phyloP scores from a whole-genome alignment of 805 yeast genomes.

The Yamadazyma laniorum region DNA sequence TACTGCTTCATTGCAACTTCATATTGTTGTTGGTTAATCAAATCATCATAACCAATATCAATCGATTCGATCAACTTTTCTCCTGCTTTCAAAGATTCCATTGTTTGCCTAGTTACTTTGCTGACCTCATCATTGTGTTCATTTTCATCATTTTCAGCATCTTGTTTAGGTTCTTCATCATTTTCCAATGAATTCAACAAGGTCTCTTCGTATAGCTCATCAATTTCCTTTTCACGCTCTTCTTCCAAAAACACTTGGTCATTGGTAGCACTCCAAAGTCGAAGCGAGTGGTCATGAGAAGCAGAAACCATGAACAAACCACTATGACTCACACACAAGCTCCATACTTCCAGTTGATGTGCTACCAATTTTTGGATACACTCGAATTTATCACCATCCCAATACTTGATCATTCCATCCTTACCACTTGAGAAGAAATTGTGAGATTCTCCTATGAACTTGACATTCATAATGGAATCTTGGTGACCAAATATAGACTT shows the following conservation, averaged over 20 bases:
- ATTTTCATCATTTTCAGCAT: conserved; percentile 34
- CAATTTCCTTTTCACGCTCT: conserved; percentile 94
- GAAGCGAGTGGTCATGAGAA: conserved; percentile 89
- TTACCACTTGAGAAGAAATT: conserved; percentile 88
- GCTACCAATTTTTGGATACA: conserved; percentile 80
- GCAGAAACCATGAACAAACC: conserved; percentile 76
- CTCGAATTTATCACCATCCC: conserved; percentile 98
- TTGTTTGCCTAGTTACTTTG: conserved; percentile 75
- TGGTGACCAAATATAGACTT: conserved; percentile 95
- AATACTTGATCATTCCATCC: conserved; percentile 85
- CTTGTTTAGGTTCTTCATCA: conserved; percentile 40
- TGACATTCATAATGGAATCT: conserved; percentile 88
- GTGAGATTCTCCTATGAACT: conserved; percentile 80
- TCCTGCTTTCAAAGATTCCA: conserved; percentile 92
- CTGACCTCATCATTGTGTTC: conserved; percentile 53
- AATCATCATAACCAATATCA: conserved; percentile 74
- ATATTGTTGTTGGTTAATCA: conserved; percentile 55
- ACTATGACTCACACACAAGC: conserved; percentile 68
- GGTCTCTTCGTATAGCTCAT: conserved; percentile 83
- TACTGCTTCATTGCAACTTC: conserved; percentile 35
- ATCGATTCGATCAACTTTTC: conserved; percentile 90
- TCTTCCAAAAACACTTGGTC: conserved; percentile 97
- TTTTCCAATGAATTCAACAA: conserved; percentile 67
- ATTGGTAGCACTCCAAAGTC: conserved; percentile 91
- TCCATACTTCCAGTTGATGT: conserved; percentile 95